A percentile compares a stretch with the other conserved stretches of the same genome.
These are phyloP conservation scores for Boletus fagicola DNA, from an alignment of 768 basidiomycete species.

Conservation along the genomic window DNA sequence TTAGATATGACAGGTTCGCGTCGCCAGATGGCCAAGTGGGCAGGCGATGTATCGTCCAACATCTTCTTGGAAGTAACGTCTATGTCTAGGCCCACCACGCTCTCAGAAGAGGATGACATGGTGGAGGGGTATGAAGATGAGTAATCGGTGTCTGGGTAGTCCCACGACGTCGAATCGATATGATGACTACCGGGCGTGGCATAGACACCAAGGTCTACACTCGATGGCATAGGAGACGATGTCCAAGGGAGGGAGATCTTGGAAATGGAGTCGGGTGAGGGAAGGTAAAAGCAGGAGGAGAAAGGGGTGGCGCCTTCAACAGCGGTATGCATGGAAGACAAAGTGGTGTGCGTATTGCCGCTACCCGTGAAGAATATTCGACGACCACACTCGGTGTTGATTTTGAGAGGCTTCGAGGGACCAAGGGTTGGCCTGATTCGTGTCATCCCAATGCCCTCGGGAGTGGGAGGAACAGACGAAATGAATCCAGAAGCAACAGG, in stretches of 20 bases:
- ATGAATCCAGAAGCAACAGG: constrained; percentile 38
- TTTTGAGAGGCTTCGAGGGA: constrained; percentile 48
- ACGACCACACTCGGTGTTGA: constrained; percentile 51
- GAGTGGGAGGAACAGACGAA: constrained; percentile 57
- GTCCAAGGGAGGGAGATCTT: constrained; percentile 37
- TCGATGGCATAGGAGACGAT: constrained; percentile 35
- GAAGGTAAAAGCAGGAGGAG: constrained; percentile 55
- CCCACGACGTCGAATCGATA: constrained; percentile 51
- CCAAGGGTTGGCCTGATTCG: constrained; percentile 37
- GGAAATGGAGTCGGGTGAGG: constrained; percentile 42
- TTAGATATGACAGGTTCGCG: constrained; percentile 29
- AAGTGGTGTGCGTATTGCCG: constrained; percentile 43
- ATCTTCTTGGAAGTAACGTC: constrained; percentile 33
- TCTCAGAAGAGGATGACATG: constrained; percentile 38
- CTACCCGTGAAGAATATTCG: constrained; percentile 39
- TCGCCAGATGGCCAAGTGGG: constrained; percentile 34
- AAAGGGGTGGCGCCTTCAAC: constrained; percentile 60
- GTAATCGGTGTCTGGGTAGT: constrained; percentile 45
- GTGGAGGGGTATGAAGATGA: constrained; percentile 48
- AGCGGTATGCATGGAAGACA: constrained; percentile 74
- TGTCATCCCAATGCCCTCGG: constrained; percentile 47
- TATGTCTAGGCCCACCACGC: constrained; percentile 33
- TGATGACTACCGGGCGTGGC: constrained; percentile 47
- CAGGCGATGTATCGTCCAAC: constrained; percentile 30
- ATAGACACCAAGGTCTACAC: constrained; percentile 38